A percentile compares a stretch with the other conserved stretches of the same genome.
phyloP scores from a whole-genome alignment of 2,329 filamentous ascomycete genomes.

The Aspergillus alliaceus region DNA sequence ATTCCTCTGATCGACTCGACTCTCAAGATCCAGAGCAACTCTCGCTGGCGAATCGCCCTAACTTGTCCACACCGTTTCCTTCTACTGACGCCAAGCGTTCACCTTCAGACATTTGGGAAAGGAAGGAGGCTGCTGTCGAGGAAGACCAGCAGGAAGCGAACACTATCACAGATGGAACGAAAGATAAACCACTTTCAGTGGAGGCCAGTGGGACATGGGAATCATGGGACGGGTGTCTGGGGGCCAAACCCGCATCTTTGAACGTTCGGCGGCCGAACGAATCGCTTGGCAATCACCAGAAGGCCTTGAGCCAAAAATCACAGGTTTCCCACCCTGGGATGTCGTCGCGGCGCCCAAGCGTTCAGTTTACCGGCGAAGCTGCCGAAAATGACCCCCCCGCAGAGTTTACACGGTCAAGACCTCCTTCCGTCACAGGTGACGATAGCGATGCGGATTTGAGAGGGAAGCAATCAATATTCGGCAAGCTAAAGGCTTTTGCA shows the following conservation, averaged over 20 bases:
- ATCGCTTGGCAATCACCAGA: constrained; percentile 23
- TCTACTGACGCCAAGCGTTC: constrained; percentile 26
- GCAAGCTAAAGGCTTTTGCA: constrained; percentile 73
- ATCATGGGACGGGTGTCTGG: constrained; percentile 17
- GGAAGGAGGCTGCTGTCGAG: constrained; percentile 13
- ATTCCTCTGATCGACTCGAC: constrained; percentile 16
- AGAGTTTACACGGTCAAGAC: constrained; percentile 55
- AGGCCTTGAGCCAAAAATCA: constrained; percentile 21
- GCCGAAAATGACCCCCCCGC: constrained; percentile 51
- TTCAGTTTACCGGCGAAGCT: constrained; percentile 70
- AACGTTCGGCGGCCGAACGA: constrained; percentile 26
- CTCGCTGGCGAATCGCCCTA: constrained; percentile 19
- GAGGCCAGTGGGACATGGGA: constrained; percentile 8
- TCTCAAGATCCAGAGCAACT: constrained; percentile 21
- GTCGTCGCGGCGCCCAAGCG: constrained; percentile 59
- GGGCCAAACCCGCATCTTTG: constrained; percentile 23
- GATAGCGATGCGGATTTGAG: constrained; percentile 62
- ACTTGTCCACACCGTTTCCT: constrained; percentile 29
- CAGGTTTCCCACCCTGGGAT: constrained; percentile 26
- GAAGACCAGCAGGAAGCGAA: constrained; percentile 10
- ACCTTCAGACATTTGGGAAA: constrained; percentile 15
- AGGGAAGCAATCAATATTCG: constrained; percentile 68
- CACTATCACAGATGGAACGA: constrained; percentile 4
- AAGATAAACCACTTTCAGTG: constrained; percentile 10
- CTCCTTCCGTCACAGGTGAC: constrained; percentile 62